Evolutionary conservation across 2,329 filamentous ascomycete genomes (phyloP), one percentile per base, ranked within the genome.

Genomic region (Neopestalotiopsis clavispora): DNA sequence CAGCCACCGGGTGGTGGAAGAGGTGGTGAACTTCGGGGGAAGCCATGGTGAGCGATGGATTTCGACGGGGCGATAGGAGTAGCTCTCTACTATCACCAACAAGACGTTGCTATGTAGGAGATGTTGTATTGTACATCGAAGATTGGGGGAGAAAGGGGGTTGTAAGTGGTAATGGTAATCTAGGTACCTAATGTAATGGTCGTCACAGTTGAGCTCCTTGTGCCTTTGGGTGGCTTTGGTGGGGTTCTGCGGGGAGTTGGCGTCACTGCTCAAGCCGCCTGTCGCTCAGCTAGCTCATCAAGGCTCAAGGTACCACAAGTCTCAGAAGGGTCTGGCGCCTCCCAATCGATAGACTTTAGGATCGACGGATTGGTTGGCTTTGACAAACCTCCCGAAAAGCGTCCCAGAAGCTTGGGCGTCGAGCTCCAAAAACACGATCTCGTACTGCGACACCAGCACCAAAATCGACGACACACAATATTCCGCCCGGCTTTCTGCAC

Each of bases 1-100:
- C 96, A 74, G 94, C 94, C 78, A 99, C 98, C 71, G 95, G 94
- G 75, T 92, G 90, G 85, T 98, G 94, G 85, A 99, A 99, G 74
- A 99, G 92, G 78, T 98, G 95, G 84, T 98, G 94, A 69, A 97
- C 93, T 87, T 98, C 94, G 73, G 95, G 94, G 70, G 91, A 81
- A 67, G 93, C 86, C 95, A 98, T 98, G 66, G 87, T 34, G 63
- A 34, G 20, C 12, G 17, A 34, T 17, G 13, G 30, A 12, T 59
- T 59, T 30, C 45, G 45, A 52, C 17, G 57, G 66, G 20, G 84
- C 86, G 91, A 93, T 94, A 96, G 94, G 94, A 97, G 94, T 85
- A 93, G 89, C 94, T 97, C 96, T 98, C 96, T 92, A 98, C 96
- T 98, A 96, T 88, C 93, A 89, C 85, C 45, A 52, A 23, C 45